A percentile compares a stretch with the other conserved stretches of the same genome.
Conservation (phyloP, 225 moss, liverwort and hornwort genomes). For the Antitrichia curtipendula region DNA sequence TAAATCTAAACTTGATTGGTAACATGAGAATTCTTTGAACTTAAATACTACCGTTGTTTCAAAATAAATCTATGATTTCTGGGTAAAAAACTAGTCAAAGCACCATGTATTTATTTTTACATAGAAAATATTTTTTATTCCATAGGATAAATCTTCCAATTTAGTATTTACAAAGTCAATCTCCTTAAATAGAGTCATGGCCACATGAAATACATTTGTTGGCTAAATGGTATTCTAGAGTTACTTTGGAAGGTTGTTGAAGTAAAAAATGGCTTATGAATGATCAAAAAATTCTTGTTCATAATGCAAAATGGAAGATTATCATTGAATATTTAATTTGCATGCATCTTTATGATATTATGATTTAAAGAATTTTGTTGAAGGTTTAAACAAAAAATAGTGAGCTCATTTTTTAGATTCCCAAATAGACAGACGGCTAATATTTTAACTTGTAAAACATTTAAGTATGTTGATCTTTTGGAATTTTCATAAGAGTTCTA, state of each 20-base stretch:
- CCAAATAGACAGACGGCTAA: neutral
- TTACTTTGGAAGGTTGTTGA: neutral
- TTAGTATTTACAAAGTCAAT: neutral
- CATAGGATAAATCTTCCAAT: neutral
- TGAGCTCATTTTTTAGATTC: neutral
- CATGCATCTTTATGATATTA: too few relatives aligned
- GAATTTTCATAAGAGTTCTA: neutral
- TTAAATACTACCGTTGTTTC: too few relatives aligned
- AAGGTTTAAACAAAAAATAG: accelerated
- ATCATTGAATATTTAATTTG: neutral
- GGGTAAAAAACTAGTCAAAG: too few relatives aligned
- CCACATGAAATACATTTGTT: too few relatives aligned
- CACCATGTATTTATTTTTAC: too few relatives aligned
- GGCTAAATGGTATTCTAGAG: neutral
- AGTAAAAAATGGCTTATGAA: neutral
- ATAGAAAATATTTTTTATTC: neutral
- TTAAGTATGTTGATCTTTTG: neutral
- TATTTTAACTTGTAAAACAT: neutral
- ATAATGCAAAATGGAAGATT: neutral
- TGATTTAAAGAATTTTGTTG: neutral
- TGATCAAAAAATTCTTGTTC: neutral
- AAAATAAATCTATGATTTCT: too few relatives aligned
- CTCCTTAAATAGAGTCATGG: neutral
- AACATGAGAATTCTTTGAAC: neutral
- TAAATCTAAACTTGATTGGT: neutral